A percentile compares a stretch with the other conserved stretches of the same genome.
Evolutionary conservation across 2,329 filamentous ascomycete species (phyloP).

Genomic region (Fusarium robinianum): DNA sequence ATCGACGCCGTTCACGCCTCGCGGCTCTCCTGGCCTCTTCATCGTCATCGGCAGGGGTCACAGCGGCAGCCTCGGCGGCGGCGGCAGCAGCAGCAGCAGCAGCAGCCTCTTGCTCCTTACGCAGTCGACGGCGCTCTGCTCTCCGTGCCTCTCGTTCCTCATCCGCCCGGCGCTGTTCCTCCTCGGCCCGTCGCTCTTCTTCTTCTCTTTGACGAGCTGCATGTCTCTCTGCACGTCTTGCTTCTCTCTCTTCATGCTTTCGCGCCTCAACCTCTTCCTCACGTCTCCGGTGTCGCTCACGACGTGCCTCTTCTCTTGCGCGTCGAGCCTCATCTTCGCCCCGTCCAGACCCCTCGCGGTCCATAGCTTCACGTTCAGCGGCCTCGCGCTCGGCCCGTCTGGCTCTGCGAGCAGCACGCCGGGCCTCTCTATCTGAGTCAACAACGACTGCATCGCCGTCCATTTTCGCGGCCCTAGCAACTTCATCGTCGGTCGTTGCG

Average conservation of each 20-base stretch:
- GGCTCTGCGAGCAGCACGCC: slow-evolving; percentile 65
- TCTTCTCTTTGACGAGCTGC: slow-evolving; percentile 42
- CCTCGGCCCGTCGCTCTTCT: slow-evolving; percentile 37
- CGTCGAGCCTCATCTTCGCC: slow-evolving; percentile 61
- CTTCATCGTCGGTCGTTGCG: slow-evolving; percentile 56
- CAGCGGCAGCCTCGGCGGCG: slow-evolving; percentile 46
- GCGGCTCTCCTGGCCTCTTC: slow-evolving; percentile 51
- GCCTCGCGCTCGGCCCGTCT: slow-evolving; percentile 57
- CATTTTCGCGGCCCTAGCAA: slow-evolving; percentile 49
- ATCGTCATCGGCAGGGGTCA: slow-evolving; percentile 49
- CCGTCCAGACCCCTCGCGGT: slow-evolving; percentile 57
- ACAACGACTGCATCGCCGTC: slow-evolving; percentile 54
- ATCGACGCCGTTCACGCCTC: slow-evolving; percentile 55
- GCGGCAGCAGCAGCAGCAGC: slow-evolving; percentile 48
- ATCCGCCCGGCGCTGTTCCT: slow-evolving; percentile 55
- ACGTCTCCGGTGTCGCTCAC: slow-evolving; percentile 59
- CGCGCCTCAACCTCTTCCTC: slow-evolving; percentile 55
- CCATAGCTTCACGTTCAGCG: slow-evolving; percentile 36
- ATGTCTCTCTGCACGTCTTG: slow-evolving; percentile 59
- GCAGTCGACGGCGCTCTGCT: slow-evolving; percentile 54
- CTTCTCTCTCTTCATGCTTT: slow-evolving; percentile 49
- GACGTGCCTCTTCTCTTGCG: slow-evolving; percentile 60
- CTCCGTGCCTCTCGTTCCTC: slow-evolving; percentile 61
- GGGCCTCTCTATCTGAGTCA: slow-evolving; percentile 64
- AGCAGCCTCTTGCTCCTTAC: slow-evolving; percentile 53